Conservation (phyloP, 495 filamentous ascomycete genomes). For the Usnea hakonensis region DNA sequence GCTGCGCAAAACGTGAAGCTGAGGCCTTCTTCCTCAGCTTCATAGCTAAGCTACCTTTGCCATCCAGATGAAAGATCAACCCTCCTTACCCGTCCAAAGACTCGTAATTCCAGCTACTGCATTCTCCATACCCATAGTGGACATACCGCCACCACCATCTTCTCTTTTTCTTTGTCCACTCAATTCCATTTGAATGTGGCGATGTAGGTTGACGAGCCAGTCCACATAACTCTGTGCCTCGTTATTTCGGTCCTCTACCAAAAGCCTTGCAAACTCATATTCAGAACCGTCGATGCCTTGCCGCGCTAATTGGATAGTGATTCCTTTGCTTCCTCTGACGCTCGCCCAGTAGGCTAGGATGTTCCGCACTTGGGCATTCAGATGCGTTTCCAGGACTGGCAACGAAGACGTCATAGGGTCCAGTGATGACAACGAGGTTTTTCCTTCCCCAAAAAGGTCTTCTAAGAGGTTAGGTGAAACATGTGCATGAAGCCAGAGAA, state of each 20-base stretch:
- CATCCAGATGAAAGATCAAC: neutral
- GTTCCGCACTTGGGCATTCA: slow-evolving; percentile 93
- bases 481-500: slow-evolving; percentile 80
- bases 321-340: slow-evolving; percentile 74
- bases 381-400: slow-evolving; percentile 78
- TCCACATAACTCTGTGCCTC: slow-evolving; percentile 97
- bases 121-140: slow-evolving; percentile 36
- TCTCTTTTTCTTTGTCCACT: slow-evolving; percentile 72
- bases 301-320: slow-evolving; percentile 83
- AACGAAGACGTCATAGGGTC: slow-evolving; percentile 67
- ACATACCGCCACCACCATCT: slow-evolving; percentile 42
- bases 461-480: slow-evolving; percentile 73
- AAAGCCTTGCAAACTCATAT: slow-evolving; percentile 84
- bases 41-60: neutral
- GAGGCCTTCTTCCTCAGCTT: neutral
- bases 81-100: slow-evolving; percentile 19
- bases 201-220: slow-evolving; percentile 94
- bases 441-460: slow-evolving; percentile 81
- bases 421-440: slow-evolving; percentile 61
- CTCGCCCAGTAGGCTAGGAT: slow-evolving; percentile 78
- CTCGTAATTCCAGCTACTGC: slow-evolving; percentile 51
- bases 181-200: slow-evolving; percentile 82
- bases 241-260: slow-evolving; percentile 94
- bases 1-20: neutral
- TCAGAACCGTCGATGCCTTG: slow-evolving; percentile 94